Base-by-base conservation (phyloP, 108 stramenopile species). In the Conticribra guillardii region DNA sequence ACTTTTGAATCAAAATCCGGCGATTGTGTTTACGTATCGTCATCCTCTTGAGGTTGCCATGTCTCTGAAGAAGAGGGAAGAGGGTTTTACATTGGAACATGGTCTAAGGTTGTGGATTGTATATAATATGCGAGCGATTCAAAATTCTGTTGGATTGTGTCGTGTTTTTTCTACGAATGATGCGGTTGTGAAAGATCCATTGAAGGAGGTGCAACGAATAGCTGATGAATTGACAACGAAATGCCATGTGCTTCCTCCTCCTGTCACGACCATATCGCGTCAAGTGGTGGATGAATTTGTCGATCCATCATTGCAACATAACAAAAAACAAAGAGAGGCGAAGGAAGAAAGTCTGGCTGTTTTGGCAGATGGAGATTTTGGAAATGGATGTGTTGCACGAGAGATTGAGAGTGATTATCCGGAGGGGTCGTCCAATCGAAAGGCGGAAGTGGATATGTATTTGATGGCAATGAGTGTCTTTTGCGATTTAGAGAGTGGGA, bases 41-140 rank as follows among this genome's bases (percentile, higher is more conserved):
- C 89, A 95, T 87, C 96, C 96, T 8, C 66, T 97, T 9, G 96
- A 97, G 61, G 96, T 97, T 0, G 96, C 96, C n/a, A 80, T 86
- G 79, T 95, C 93, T 1, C 68, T 97, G 49, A 73, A 92, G 19
- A 87, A 85, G 27, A 75, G 96, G 29, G 91, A 92, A 47, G 30
- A 81, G 4, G 60, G 67, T 44, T 84, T 94, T 30, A 58, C 84
- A 17, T 26, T 94, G 23, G 80, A 82, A 30, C 81, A 80, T 46
- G 96, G 94, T 4, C 46, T 97, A 33, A 80, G 88, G 19, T 48
- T 97, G 14, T 97, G 94, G 93, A 90, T 93, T 44, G 58, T 90
- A 3, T 97, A 97, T 84, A 97, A 95, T 69, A 86, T 85, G 85
- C 46, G 81, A 45, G 96, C 92, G 3, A 67, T 97, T 51, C 80